Base-by-base conservation (phyloP, 2,329 filamentous ascomycete genomes). In the Ophiosphaerella narmari region DNA sequence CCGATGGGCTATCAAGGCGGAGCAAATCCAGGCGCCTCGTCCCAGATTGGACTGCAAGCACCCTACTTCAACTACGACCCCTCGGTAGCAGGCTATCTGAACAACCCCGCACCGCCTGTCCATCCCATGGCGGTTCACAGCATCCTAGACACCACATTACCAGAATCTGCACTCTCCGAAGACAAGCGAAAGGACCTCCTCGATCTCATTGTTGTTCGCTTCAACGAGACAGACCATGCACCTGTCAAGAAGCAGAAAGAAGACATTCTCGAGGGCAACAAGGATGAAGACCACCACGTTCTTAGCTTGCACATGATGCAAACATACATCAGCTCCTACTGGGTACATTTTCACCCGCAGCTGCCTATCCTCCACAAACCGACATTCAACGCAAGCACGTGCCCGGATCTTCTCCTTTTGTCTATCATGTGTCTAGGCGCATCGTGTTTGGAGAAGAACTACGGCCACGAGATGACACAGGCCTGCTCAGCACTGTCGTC, bases 271-370 rank as follows among this genome's bases (percentile, higher is more conserved):
- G 86, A 91, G 24, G 93, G 92, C 12, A 86, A 96, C 65, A 84
- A 88, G 45, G 84, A 86, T 47, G 77, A 80, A 40, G 77, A 82
- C 38, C 73, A 74, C 24, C 85, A 87, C 62, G 80, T 85, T 5
- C 77, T 97, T 54, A 96, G 93, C 71, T 81, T 92, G 63, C 86
- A 88, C 64, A 97, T 96, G 90, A 95, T 97, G 89, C 91, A 97
- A 74, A 88, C 87, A 3, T 97, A 97, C 67, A 91, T 74, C 50
- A 68, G 86, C 9, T 96, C 91, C 2, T 99, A 95, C 73, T 99
- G 94, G 94, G 82, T 89, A 45, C 89, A 97, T 71, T 96, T 97
- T 66, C 95, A 94, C 71, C 88, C 92, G 46, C 94, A 97, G 71
- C 81, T 97, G 56, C 94, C 94, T 1, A 96, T 99, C 52, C 79